Evolutionary conservation across 2,329 filamentous ascomycete species (phyloP), one percentile per base, ranked within the genome.

Genomic region (Xenosphaeropsis pyriputrescens): DNA sequence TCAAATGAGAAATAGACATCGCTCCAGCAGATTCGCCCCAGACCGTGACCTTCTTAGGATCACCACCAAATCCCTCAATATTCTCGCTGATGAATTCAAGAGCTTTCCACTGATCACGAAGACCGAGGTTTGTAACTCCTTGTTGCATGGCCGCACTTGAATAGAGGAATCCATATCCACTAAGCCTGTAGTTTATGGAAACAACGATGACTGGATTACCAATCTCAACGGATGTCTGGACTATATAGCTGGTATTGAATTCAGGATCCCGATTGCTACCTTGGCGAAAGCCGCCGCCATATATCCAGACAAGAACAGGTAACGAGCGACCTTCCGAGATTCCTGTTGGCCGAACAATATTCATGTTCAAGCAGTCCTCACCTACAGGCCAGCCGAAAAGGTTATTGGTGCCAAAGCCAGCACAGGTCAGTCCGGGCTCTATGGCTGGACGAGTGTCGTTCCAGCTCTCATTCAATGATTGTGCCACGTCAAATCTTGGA

Each of bases 351-450:
- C 68, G 60, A 16, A 72, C 55, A 8, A 73, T 58, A 43, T 71
- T 72, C 42, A 72, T 52, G 36, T 65, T 69, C 11, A 72, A 56
- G 41, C 69, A 72, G 40, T 70, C 61, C 46, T 73, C 68, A 3
- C 37, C 34, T 7, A 35, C 18, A 2, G 22, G 22, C 22, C 66
- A 2, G 75, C 34, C 38, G 9, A 40, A 16, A 15, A 37, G 40
- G 16, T 98, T 91, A 38, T 96, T 91, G 1, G 91, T 98, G 15
- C 91, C 91, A 29, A 86, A 86, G 30, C 91, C 91, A 19, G 91
- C 91, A 6, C 88, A 88, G 6, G 91, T 96, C 41, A 93, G 67
- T n/a, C 89, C 71, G n/a, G 89, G 85, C 32, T 91, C 91, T 1
- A 98, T 86, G 7, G 89, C 86, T 2, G 91, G 91, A 7, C 34